Evolutionary conservation across 805 yeast genomes (phyloP), one percentile per base, ranked within the genome.

Genomic region (Saccharomycopsis sp.): DNA sequence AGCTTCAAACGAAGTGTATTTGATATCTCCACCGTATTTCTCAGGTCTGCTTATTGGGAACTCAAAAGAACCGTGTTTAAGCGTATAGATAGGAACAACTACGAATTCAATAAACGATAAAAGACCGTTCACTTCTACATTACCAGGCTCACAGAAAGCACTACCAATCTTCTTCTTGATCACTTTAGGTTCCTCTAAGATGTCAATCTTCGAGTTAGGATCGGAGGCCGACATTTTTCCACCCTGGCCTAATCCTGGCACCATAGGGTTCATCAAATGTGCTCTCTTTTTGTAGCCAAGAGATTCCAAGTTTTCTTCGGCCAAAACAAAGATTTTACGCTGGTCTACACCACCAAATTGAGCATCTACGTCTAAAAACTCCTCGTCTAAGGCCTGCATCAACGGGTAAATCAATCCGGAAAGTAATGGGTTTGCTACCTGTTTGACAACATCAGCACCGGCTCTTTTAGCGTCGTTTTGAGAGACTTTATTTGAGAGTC

Each of bases 321-420:
- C 98, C 57, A 94, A 79, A 25, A 91, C 97, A 66, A 94, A 94
- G 69, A 94, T 94, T 77, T 94, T 94, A 75, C 99, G 85, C 78
- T 94, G 99, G 73, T 94, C 99, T 57, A 94, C 96, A 72, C 99
- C 99, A 65, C 99, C 99, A 68, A 94, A 94, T 76, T 94, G 99
- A 23, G 83, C 96, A 72, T 94, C 99, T 47, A 83, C 90, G 34
- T 78, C 87, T 68, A 94, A 81, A 72, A 86, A 85, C 69, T 94
- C 86, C 74, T 94, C 99, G 72, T 94, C 99, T 60, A 94, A 79
- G 3, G 97, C 97, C 77, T 94, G 99, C 99, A 94, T 94, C 70
- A 96, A 81, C 58, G 99, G 99, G 74, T 94, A 94, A 66, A 94
- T 90, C 71, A 94, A 82, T 7, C 99, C 99, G 47, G 93, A 84